Base-by-base conservation (phyloP, 2,329 filamentous ascomycete genomes). In the Cladosporium oxysporum region DNA sequence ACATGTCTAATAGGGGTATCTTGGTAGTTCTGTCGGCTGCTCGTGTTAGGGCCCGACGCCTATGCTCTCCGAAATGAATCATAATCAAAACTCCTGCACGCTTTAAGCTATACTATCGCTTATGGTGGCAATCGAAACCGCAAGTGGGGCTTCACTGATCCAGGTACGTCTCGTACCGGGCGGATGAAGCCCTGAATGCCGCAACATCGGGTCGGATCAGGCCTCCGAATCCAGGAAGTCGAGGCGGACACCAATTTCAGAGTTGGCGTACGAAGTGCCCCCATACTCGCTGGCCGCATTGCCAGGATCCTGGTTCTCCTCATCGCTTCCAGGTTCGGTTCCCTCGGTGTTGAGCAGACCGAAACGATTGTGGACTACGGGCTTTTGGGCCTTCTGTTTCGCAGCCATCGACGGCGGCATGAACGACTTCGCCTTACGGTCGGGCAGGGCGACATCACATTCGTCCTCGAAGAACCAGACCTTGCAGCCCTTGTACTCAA, bases 381-480 rank as follows among this genome's bases (percentile, higher is more conserved):
- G 76, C 55, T 77, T 69, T 62, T 72, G 72, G 14, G 47, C 12
- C 69, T 78, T 82, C 66, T 79, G 81, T n/a, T 75, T 68, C 14
- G 69, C 68, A 12, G 71, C 72, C 47, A 68, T 71, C 66, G 68
- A 53, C 44, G 72, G 68, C 68, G 73, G 72, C 69, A 70, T 69
- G 69, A 71, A 70, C 63, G 66, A 65, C 18, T 37, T 68, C 61
- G 70, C 76, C 50, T 81, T 62, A 21, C 67, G 69, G 16, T 64
- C 58, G 2, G 74, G 79, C 58, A 90, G 76, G 0, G 88, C 83
- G 65, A 85, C 83, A 44, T 86, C 85, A 73, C 92, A 96, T 71
- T 93, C 90, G 71, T 96, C 92, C 0, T 80, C 77, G 67, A 84
- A 87, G 84, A 88, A 94, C 16, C 89, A 87, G 70, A 96, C 90